These are phyloP conservation scores for Bjerkandera adusta DNA, from an alignment of 1,284 basidiomycete species.

Conservation along the genomic window DNA sequence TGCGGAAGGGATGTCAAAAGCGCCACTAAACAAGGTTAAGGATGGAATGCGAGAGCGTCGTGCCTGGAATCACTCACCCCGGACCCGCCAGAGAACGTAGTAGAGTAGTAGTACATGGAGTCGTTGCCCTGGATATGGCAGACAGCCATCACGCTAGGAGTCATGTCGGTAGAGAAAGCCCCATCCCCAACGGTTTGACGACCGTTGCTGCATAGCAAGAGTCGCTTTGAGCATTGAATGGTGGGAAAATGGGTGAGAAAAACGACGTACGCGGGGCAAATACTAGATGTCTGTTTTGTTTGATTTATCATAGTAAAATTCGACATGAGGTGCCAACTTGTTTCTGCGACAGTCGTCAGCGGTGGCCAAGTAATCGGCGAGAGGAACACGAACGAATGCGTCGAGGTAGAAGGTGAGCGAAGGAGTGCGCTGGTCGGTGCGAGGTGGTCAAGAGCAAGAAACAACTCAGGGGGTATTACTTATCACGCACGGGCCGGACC, in stretches of 20 bases:
- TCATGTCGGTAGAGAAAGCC: conserved; percentile 77
- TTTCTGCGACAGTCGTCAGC: conserved; percentile 11
- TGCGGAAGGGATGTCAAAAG: conserved; percentile 81
- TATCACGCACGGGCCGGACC: conserved; percentile 5
- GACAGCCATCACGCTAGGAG: conserved; percentile 77
- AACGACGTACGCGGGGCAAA: conserved; percentile 78
- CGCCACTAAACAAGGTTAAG: conserved; percentile 57
- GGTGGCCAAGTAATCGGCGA: neutral
- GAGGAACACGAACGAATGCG: neutral
- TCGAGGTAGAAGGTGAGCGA: neutral
- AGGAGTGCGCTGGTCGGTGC: conserved; percentile 6
- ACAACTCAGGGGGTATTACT: neutral
- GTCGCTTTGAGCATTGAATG: conserved; percentile 11
- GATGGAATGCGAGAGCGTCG: conserved; percentile 11
- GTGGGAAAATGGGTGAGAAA: conserved; percentile 27
- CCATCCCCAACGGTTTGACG: conserved; percentile 92
- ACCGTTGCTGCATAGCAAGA: conserved; percentile 69
- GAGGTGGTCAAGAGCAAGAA: conserved; percentile 3
- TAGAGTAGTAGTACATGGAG: conserved; percentile 85
- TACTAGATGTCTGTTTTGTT: conserved; percentile 79
- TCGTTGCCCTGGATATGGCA: conserved; percentile 76
- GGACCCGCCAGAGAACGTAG: conserved; percentile 86
- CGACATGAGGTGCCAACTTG: conserved; percentile 84
- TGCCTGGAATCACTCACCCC: conserved; percentile 50
- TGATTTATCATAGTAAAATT: conserved; percentile 64